Evolutionary conservation across 2,329 filamentous ascomycete genomes (phyloP), one percentile per base, ranked within the genome.

Genomic region (Polychaeton citri): DNA sequence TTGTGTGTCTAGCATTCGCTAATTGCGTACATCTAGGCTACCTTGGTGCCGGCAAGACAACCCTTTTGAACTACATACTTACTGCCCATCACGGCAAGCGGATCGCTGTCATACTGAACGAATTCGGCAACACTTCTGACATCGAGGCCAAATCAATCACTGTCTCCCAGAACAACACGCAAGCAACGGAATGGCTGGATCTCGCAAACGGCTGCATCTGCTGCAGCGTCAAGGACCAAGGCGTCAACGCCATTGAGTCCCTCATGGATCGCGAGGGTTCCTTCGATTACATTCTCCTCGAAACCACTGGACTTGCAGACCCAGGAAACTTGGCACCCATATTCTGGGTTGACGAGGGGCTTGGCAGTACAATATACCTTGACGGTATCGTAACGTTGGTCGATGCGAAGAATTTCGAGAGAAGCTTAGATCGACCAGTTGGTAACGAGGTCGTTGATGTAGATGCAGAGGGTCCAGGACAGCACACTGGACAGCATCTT

Each of bases 161-260:
- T 0, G 78, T 98, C 47, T 93, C 80, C 55, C 78, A 87, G 54
- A 46, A 45, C 32, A 81, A 79, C 40, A 81, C 77, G 26, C 75
- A 88, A 52, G 82, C 88, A 5, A 80, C 90, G 54, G 86, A 94
- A 65, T 98, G 92, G 83, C 75, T 98, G 19, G 87, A 95, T 43
- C 76, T 98, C 36, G 86, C 84, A 35, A 98, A 98, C 49, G 90
- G 90, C 43, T 98, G 90, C 57, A 86, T 98, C 46, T 98, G 90
- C 63, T 98, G 90, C 62, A 93, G 86, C 3, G 87, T 96, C 50
- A 98, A 95, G 77, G 90, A 98, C 57, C 77, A 81, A 1, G 90
- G 90, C 9, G 88, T 98, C 24, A 84, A 84, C 46, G 90, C 90
- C 21, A 93, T 98, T 37, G 90, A 98, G 63, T 84, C 84, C 1